Evolutionary conservation across 2,329 filamentous ascomycete species (phyloP), one percentile per base, ranked within the genome.

Genomic region (Colletotrichum acutatum): DNA sequence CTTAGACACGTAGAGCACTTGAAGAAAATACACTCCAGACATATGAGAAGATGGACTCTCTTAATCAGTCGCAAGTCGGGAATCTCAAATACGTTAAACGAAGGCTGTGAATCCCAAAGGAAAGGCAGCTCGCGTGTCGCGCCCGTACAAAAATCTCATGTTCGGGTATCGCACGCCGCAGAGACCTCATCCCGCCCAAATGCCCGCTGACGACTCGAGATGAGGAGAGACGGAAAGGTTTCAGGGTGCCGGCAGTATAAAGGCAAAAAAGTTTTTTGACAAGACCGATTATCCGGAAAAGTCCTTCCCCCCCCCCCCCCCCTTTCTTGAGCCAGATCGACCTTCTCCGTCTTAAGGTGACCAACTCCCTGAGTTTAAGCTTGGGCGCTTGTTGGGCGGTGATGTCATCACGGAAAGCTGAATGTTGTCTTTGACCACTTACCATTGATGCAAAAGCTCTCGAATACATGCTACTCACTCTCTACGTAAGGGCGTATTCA

Each of bases 301-400:
- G n/a, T n/a, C n/a, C n/a, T n/a, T n/a, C n/a, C n/a, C n/a, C n/a
- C n/a, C n/a, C n/a, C n/a, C n/a, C n/a, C n/a, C n/a, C n/a, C n/a
- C n/a, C n/a, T 49, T 11, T 34, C 32, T 34, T 34, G 32, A 34
- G 11, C 32, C 19, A 49, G 42, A 49, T 49, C 42, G 19, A 49
- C 6, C 0, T n/a, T 16, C 11, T 19, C 19, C 14, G 8, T 49
- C 42, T 2, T 0, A 9, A 22, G 42, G 7, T n/a, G 7, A 1
- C 16, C 32, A 1, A 12, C 32, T 34, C 16, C 6, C 42, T 8
- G 8, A 49, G 42, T 19, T 3, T 4, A 9, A 49, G 19, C 42
- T 11, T 9, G 7, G 7, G 8, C 22, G 19, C 8, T 9, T 3
- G 19, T 49, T 49, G 8, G 42, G 8, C 42, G 42, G 42, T 22